These are phyloP conservation scores for Sphagnum fallax DNA, from an alignment of 228 moss, liverwort and hornwort genomes.

Conservation along the genomic window DNA sequence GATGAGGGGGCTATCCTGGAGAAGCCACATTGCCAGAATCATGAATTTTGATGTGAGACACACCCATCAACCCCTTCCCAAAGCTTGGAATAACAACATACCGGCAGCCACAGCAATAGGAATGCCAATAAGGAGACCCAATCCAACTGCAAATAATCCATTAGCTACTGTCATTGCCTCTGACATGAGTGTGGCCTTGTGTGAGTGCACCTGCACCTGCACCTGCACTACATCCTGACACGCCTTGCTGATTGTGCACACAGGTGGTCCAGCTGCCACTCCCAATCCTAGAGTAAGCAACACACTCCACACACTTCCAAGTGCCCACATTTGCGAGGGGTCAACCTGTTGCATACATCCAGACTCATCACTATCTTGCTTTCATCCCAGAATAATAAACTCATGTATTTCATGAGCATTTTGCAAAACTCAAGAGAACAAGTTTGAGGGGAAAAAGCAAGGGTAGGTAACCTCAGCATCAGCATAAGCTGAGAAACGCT, in stretches of 20 bases:
- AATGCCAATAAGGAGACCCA: conserved; percentile 61
- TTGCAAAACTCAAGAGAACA: not conserved
- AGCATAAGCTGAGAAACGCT: conserved; percentile 79
- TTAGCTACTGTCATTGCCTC: conserved; percentile 34
- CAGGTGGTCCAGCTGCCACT: conserved; percentile 57
- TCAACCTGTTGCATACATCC: conserved; percentile 64
- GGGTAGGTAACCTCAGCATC: conserved; percentile 64
- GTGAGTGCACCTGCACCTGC: conserved; percentile 42
- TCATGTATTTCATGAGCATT: not conserved
- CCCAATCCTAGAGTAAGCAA: conserved; percentile 63
- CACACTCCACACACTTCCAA: conserved; percentile 62
- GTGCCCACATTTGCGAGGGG: conserved; percentile 70
- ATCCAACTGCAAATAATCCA: conserved; percentile 42
- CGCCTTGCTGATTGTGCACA: conserved; percentile 30
- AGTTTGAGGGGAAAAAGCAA: not conserved
- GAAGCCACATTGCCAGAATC: too few relatives aligned
- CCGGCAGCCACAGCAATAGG: conserved; percentile 67
- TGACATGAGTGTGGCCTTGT: conserved; percentile 23
- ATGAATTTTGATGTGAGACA: too few relatives aligned
- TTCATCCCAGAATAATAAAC: conserved; percentile 23
- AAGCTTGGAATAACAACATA: conserved; percentile 4
- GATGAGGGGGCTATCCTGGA: too few relatives aligned
- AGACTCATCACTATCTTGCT: conserved; percentile 25
- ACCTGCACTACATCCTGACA: conserved; percentile 27
- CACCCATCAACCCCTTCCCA: not conserved